Evolutionary conservation across 495 filamentous ascomycete genomes (phyloP).

Genomic region (Daldinia loculata): DNA sequence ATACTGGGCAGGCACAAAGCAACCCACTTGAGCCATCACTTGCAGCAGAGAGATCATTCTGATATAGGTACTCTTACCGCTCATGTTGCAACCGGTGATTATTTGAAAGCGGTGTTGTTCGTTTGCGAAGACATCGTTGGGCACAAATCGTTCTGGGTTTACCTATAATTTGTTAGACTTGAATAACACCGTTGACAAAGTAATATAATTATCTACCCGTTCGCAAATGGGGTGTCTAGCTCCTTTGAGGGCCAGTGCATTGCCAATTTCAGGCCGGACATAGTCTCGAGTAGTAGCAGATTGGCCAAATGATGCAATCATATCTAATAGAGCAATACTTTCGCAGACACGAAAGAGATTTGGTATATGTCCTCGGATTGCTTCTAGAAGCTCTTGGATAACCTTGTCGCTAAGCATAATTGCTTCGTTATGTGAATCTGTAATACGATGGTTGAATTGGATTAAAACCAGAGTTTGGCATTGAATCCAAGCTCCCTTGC

Average conservation of each 20-base stretch:
- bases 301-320: constrained; percentile 85
- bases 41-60: constrained; percentile 82
- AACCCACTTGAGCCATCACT: constrained; percentile 93
- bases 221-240: constrained; percentile 88
- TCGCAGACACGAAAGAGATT: constrained; percentile 82
- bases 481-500: constrained; percentile 76
- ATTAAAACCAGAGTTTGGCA: constrained; percentile 87
- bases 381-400: constrained; percentile 72
- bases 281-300: constrained; percentile 81
- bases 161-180: constrained; percentile 26
- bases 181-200: background rate
- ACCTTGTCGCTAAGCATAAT: constrained; percentile 77
- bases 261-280: constrained; percentile 76
- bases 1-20: constrained; percentile 86
- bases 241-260: constrained; percentile 78
- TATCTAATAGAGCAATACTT: constrained; percentile 88
- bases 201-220: constrained; percentile 61
- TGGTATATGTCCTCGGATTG: constrained; percentile 72
- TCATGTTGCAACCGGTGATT: constrained; percentile 98
- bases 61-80: constrained; percentile 97
- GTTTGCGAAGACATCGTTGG: constrained; percentile 89
- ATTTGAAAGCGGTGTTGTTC: constrained; percentile 84
- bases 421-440: constrained; percentile 82
- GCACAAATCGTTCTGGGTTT: constrained; percentile 68
- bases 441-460: constrained; percentile 77